Base-by-base conservation (phyloP, 495 filamentous ascomycete genomes). In the Podospora pseudocomata region DNA sequence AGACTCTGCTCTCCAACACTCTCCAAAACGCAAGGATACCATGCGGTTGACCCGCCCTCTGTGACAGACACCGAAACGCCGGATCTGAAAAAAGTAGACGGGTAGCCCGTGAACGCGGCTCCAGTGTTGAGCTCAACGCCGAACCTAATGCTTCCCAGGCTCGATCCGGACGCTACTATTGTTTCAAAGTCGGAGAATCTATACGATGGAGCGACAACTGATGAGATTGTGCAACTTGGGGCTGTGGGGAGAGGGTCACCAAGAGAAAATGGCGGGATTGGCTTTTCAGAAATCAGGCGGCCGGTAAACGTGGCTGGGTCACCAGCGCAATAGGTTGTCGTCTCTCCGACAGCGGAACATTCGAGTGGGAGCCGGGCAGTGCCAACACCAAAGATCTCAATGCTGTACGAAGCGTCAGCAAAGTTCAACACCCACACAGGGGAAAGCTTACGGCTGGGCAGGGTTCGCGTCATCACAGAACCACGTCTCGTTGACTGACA, bases 191-290 rank as follows among this genome's bases (percentile, higher is more conserved):
- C 59, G 65, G 68, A 67, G 19, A 77, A 58, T 5, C 53, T 64
- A 73, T 73, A 76, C 0, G 68, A 58, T 0, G 76, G 76, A 9
- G 71, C 57, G n/a, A 74, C 44, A 28, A 78, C 53, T 2, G 76
- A 77, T 0, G 75, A 70, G 26, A 78, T 63, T 57, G 75, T 78
- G 66, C 75, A 78, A 18, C 72, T 71, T 23, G 74, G 72, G 16
- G 64, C 57, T 0, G 65, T 63, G 0, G 71, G 68, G 6, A 75
- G 63, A 28, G 75, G 75, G 63, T 74, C 75, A 56, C 70, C 67
- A 62, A 78, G 72, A 4, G 70, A 70, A 67, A 73, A 78, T 0
- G 75, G 73, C 2, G 71, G 62, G 0, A 78, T 71, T 1, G 64
- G 34, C 5, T 32, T 49, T 11, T 68, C 11, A 2, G 69, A 68